Base-by-base conservation (phyloP, 495 filamentous ascomycete genomes). In the Hapsidospora chrysogenum region DNA sequence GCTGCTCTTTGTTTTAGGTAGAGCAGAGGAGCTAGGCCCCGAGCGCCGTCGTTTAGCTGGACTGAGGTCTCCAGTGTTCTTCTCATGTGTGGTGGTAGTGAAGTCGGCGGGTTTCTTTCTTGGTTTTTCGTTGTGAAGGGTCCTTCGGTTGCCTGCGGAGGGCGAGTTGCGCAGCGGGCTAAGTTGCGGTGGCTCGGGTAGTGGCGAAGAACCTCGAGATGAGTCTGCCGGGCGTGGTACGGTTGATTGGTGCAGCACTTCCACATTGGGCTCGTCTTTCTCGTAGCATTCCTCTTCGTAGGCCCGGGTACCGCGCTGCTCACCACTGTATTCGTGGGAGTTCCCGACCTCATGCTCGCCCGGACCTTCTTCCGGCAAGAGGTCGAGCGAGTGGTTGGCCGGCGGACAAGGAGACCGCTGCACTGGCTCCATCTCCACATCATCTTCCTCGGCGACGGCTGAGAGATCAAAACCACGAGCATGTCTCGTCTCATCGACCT, bases 221-320 rank as follows among this genome's bases (percentile, higher is more conserved):
- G 23, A n/a, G n/a, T n/a, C n/a, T 41, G 49, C 35, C 37, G 48
- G 39, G 18, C 49, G 2, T 36, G 48, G 36, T 27, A 11, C 23
- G 6, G 6, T 56, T 21, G 50, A 70, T 40, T 50, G 59, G 38
- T 55, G 52, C n/a, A 60, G 53, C 25, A 64, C 57, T 39, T 66
- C 51, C 13, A 64, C 52, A 36, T 64, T 64, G 6, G 62, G 60
- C 43, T 63, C 53, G 25, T 63, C 56, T 3, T 50, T 48, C 17
- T 68, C 61, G 7, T 66, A 49, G 19, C n/a, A n/a, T n/a, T 69
- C 64, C 29, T 69, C 54, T 1, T 58, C 57, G n/a, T n/a, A n/a
- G n/a, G n/a, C n/a, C n/a, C n/a, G n/a, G n/a, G n/a, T n/a, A n/a
- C n/a, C n/a, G n/a, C n/a, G n/a, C n/a, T n/a, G n/a, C n/a, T n/a